Evolutionary conservation across 129 eudicot species (phyloP).

Genomic region (Chrysanthemum lavandulifolium): DNA sequence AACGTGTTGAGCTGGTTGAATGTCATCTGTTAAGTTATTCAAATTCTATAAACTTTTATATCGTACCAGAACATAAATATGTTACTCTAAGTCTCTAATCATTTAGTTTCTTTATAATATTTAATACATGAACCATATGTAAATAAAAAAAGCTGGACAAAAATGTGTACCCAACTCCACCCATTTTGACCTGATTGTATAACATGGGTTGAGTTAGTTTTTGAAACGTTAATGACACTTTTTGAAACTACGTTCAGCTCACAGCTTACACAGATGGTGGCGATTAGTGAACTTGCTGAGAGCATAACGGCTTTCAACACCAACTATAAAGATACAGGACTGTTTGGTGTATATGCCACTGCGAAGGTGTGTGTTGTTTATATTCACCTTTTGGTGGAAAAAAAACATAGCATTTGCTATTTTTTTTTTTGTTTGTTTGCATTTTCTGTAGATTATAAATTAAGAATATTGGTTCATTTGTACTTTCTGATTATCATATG

Average conservation of each 20-base stretch:
- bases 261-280: conserved; percentile 80
- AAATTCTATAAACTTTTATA: background rate
- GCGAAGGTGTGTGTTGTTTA: conserved; percentile 60
- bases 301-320: conserved; percentile 98
- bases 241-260: conserved; percentile 43
- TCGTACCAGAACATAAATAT: background rate
- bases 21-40: background rate
- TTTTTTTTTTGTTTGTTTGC: background rate
- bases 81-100: background rate
- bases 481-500: conserved; percentile 4
- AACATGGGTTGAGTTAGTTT: background rate
- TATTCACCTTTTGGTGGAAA: background rate
- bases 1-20: background rate
- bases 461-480: background rate
- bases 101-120: background rate
- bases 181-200: background rate
- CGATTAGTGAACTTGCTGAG: conserved; percentile 86
- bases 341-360: conserved; percentile 94
- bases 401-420: background rate
- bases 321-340: conserved; percentile 90
- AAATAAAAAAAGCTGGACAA: background rate
- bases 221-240: conserved; percentile 4
- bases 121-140: background rate
- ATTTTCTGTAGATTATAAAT: background rate
- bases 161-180: background rate